These are phyloP conservation scores for Passiflora organensis DNA, from an alignment of 345 rosid genomes.

Conservation along the genomic window DNA sequence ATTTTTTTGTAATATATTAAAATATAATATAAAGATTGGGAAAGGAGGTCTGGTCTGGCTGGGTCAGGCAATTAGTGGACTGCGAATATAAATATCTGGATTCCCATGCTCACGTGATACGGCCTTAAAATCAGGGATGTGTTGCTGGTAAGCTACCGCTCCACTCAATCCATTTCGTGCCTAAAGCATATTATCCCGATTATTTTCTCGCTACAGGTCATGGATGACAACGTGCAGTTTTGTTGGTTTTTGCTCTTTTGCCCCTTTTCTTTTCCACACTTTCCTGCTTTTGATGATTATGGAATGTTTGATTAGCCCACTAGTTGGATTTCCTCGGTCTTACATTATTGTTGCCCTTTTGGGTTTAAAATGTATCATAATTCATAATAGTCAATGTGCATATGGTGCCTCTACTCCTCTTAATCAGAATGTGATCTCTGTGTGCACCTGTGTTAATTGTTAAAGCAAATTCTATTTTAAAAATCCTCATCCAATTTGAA, in stretches of 20 bases:
- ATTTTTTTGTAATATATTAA: not conserved
- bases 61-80: conserved; percentile 18
- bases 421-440: no score
- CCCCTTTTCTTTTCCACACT: not conserved
- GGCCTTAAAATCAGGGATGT: conserved; percentile 53
- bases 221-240: conserved; percentile 1
- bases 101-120: conserved; percentile 44
- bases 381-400: no score
- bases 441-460: no score
- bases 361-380: no score
- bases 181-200: conserved; percentile 6
- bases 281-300: conserved; percentile 26
- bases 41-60: conserved; percentile 15
- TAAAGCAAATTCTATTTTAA: no score
- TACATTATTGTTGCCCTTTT: conserved; percentile 10
- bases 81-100: conserved; percentile 6
- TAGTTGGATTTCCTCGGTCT: not conserved
- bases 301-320: conserved; percentile 20
- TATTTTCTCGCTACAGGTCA: not conserved
- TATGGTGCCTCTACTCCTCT: no score
- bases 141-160: conserved; percentile 11
- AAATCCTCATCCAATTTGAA: no score
- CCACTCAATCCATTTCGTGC: conserved; percentile 9
- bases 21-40: not conserved
- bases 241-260: not conserved